Conservation (phyloP, 2,329 filamentous ascomycete genomes). For the Monosporascus sp. region DNA sequence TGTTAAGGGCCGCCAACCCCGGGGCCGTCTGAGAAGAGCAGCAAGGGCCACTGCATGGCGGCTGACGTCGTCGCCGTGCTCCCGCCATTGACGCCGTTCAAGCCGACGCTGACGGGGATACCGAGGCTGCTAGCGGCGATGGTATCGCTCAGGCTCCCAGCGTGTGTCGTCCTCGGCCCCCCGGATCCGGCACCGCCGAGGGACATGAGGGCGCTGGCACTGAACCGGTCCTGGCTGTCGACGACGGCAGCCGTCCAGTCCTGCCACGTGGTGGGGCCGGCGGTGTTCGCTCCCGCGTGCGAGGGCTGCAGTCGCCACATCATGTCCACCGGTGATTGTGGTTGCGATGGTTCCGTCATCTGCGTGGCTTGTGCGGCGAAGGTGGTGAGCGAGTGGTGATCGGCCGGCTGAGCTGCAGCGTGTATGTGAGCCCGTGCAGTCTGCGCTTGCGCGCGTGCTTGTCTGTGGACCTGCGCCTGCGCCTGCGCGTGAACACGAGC, state of each 20-base stretch:
- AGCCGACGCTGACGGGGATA: background rate
- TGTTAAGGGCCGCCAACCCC: conserved; percentile 19
- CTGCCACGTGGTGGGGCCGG: conserved; percentile 35
- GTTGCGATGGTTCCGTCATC: conserved; percentile 16
- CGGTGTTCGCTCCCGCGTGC: conserved; percentile 30
- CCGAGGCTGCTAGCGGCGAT: background rate
- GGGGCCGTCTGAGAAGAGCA: conserved; percentile 24
- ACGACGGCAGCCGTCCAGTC: conserved; percentile 50
- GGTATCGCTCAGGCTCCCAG: background rate
- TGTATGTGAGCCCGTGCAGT: conserved; percentile 8
- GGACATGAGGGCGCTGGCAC: conserved; percentile 42
- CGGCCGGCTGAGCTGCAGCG: conserved; percentile 10
- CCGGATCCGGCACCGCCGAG: conserved; percentile 33
- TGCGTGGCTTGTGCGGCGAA: conserved; percentile 24
- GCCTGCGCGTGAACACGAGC: conserved; percentile 21
- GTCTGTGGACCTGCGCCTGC: conserved; percentile 14
- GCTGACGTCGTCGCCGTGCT: conserved; percentile 14
- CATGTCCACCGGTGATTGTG: conserved; percentile 9
- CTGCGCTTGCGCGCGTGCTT: conserved; percentile 3
- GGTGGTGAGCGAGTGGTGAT: conserved; percentile 22
- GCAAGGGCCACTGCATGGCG: conserved; percentile 25
- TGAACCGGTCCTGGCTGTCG: conserved; percentile 44
- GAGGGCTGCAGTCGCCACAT: conserved; percentile 23
- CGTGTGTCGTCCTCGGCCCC: conserved; percentile 4
- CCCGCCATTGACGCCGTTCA: conserved; percentile 15